Conservation (phyloP, 352 stramenopile species). For the Phytophthora idaei region DNA sequence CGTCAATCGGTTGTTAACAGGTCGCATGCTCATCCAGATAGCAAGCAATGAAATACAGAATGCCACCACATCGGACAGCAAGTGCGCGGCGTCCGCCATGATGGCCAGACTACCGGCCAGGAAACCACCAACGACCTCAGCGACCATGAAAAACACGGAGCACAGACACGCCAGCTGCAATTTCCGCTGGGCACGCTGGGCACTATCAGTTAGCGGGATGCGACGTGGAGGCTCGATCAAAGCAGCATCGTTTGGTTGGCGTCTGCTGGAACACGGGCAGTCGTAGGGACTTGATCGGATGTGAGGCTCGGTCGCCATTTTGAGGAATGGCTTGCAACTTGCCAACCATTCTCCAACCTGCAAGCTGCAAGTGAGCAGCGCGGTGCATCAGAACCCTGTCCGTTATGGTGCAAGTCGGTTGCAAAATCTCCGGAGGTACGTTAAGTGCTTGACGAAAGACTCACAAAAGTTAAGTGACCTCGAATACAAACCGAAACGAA, state of each 20-base stretch:
- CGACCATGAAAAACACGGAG: constrained; percentile 91
- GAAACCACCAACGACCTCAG: constrained; percentile 93
- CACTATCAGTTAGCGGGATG: constrained; percentile 21
- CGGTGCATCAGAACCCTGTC: too few relatives aligned
- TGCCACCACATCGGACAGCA: constrained; percentile 62
- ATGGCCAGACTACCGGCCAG: constrained; percentile 92
- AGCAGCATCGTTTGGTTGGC: not conserved
- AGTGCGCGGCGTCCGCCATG: constrained; percentile 80
- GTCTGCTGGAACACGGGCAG: too few relatives aligned
- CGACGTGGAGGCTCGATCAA: not conserved
- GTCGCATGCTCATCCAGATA: constrained; percentile 57
- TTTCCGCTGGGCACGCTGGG: constrained; percentile 52
- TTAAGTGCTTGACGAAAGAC: too few relatives aligned
- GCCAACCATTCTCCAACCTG: too few relatives aligned
- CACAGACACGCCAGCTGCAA: constrained; percentile 56
- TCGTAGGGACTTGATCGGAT: not conserved
- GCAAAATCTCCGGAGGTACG: too few relatives aligned
- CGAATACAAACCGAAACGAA: too few relatives aligned
- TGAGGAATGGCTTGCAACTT: not conserved
- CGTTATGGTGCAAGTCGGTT: too few relatives aligned
- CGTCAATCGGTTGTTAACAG: constrained; percentile 69
- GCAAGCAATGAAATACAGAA: constrained; percentile 70
- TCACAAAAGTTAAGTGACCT: too few relatives aligned
- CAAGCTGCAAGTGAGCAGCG: too few relatives aligned
- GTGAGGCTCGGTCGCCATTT: not conserved